phyloP scores from a whole-genome alignment of 768 basidiomycete genomes.

The Xanthoconium stramineum region DNA sequence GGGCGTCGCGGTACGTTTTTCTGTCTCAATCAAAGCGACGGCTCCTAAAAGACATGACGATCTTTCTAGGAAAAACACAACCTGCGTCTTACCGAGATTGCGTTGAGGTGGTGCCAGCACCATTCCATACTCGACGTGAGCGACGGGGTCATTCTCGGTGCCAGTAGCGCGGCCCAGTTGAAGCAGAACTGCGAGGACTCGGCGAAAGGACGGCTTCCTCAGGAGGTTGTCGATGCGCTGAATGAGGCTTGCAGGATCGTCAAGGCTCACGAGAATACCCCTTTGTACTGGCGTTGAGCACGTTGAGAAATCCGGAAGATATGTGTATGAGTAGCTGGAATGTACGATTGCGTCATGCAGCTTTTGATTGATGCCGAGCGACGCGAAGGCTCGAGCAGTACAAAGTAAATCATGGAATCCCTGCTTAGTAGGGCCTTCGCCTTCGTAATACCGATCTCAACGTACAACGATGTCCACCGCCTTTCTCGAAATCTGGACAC shows the following conservation, averaged over 20 bases:
- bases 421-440: too few relatives aligned
- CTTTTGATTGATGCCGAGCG: too few relatives aligned
- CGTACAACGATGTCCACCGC: too few relatives aligned
- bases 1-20: constrained; percentile 36
- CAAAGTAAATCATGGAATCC: too few relatives aligned
- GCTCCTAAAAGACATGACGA: background rate
- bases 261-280: constrained; percentile 30
- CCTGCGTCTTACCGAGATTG: constrained; percentile 51
- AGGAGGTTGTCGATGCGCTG: constrained; percentile 47
- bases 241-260: constrained; percentile 48
- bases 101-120: constrained; percentile 61
- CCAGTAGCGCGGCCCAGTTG: constrained; percentile 43
- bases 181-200: constrained; percentile 43
- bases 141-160: constrained; percentile 50
- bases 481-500: too few relatives aligned
- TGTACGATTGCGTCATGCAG: too few relatives aligned
- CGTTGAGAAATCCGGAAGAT: background rate
- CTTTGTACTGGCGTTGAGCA: constrained; percentile 36
- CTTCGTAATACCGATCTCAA: too few relatives aligned
- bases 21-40: background rate
- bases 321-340: background rate
- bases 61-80: constrained; percentile 33
- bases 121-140: constrained; percentile 43
- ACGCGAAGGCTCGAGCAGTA: too few relatives aligned
- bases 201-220: constrained; percentile 53